Evolutionary conservation across 2,329 filamentous ascomycete genomes (phyloP).

Genomic region (Aspergillus pseudoterreus): DNA sequence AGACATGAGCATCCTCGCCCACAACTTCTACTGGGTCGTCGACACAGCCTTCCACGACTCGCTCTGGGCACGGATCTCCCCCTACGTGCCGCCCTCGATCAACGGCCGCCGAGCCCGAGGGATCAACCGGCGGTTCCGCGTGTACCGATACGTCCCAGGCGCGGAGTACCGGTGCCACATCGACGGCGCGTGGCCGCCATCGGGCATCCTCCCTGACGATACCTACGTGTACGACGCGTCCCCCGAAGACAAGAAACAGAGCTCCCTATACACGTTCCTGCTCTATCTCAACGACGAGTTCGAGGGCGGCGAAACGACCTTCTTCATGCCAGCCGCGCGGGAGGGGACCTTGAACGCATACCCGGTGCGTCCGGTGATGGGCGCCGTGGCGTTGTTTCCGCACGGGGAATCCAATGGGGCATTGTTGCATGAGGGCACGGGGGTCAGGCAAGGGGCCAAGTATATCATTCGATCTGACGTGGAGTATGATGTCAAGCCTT

Average conservation of each 20-base stretch:
- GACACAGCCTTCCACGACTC: constrained; percentile 61
- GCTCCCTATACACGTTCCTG: constrained; percentile 65
- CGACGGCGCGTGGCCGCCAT: constrained; percentile 70
- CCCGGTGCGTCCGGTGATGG: constrained; percentile 65
- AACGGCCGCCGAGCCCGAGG: constrained; percentile 58
- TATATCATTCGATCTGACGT: constrained; percentile 71
- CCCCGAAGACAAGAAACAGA: constrained; percentile 57
- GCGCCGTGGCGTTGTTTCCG: constrained; percentile 64
- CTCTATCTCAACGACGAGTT: constrained; percentile 71
- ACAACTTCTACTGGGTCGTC: constrained; percentile 72
- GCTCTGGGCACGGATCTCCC: constrained; percentile 59
- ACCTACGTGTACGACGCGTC: constrained; percentile 66
- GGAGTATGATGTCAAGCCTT: constrained; percentile 58
- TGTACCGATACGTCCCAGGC: constrained; percentile 69
- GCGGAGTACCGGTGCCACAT: constrained; percentile 70
- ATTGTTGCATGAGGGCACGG: constrained; percentile 66
- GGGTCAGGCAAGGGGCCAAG: constrained; percentile 62
- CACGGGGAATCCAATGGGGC: constrained; percentile 65
- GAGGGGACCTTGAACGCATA: constrained; percentile 68
- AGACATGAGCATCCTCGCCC: constrained; percentile 62
- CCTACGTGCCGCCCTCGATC: constrained; percentile 55
- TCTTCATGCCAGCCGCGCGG: constrained; percentile 61
- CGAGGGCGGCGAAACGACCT: constrained; percentile 67
- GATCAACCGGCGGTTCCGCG: constrained; percentile 66
- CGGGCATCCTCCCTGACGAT: constrained; percentile 56